These are phyloP conservation scores for Arctostaphylos glauca DNA, from an alignment of 148 eudicot genomes.

Conservation along the genomic window DNA sequence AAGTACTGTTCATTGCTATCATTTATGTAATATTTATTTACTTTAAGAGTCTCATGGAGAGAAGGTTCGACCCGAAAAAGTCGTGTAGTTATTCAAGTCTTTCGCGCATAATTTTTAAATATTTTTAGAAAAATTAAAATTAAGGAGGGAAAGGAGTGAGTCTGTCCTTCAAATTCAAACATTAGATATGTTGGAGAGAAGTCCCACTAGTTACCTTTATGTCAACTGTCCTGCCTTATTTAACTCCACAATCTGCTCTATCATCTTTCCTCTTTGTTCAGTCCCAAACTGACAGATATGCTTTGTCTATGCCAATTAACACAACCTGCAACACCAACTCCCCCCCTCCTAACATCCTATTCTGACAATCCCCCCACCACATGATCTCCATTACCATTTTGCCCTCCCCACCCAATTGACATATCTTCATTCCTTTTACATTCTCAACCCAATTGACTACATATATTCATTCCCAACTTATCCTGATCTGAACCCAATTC, in stretches of 20 bases:
- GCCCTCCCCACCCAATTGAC: background rate
- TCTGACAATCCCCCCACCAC: slow-evolving; percentile 4
- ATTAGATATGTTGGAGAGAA: background rate
- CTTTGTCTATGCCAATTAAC: slow-evolving; percentile 7
- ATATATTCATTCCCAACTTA: background rate
- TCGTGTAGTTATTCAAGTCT: too few species aligned
- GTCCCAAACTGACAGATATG: slow-evolving; percentile 22
- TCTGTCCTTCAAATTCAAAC: background rate
- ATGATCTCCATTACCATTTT: background rate
- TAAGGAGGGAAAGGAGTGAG: too few species aligned
- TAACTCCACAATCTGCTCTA: background rate
- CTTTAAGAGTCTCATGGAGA: too few species aligned
- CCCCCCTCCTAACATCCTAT: background rate
- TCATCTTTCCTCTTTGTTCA: background rate
- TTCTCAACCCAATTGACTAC: background rate
- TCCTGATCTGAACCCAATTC: background rate
- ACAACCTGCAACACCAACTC: slow-evolving; percentile 9
- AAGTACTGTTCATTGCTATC: too few species aligned
- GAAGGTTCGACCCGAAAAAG: too few species aligned
- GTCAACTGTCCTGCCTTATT: background rate
- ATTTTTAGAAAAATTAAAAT: too few species aligned
- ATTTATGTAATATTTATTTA: too few species aligned
- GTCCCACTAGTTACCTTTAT: background rate
- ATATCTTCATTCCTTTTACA: background rate
- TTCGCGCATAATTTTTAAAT: too few species aligned